Conservation (phyloP, 805 yeast species). For the Ogataea methylovora region DNA sequence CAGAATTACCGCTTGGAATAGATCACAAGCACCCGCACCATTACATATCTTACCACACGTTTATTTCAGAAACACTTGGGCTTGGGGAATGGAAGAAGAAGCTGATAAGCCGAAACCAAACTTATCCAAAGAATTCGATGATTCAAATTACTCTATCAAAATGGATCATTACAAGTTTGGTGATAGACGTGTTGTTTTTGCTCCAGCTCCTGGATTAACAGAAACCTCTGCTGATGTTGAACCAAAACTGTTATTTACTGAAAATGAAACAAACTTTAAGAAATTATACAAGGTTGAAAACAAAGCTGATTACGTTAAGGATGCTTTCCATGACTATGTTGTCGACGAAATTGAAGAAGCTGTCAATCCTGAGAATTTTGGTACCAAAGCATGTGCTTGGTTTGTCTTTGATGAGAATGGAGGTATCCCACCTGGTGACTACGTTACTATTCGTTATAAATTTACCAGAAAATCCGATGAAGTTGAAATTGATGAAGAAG, state of each 20-base stretch:
- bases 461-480: constrained; percentile 29
- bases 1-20: constrained; percentile 80
- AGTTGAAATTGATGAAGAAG: constrained; percentile 56
- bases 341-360: constrained; percentile 52
- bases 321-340: constrained; percentile 84
- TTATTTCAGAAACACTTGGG: constrained; percentile 84
- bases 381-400: constrained; percentile 85
- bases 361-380: constrained; percentile 61
- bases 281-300: constrained; percentile 61
- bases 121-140: constrained; percentile 30
- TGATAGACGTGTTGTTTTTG: constrained; percentile 55
- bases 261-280: constrained; percentile 75
- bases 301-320: constrained; percentile 60
- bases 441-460: constrained; percentile 77
- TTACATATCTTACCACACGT: constrained; percentile 81
- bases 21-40: constrained; percentile 81
- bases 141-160: constrained; percentile 40
- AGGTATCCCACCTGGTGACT: constrained; percentile 81
- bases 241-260: constrained; percentile 76
- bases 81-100: constrained; percentile 67
- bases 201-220: constrained; percentile 76
- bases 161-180: constrained; percentile 69
- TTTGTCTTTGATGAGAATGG: constrained; percentile 69
- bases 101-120: constrained; percentile 42
- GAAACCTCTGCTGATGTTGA: constrained; percentile 58